phyloP scores from a whole-genome alignment of 2,329 filamentous ascomycete genomes.

The Cercospora sp. region DNA sequence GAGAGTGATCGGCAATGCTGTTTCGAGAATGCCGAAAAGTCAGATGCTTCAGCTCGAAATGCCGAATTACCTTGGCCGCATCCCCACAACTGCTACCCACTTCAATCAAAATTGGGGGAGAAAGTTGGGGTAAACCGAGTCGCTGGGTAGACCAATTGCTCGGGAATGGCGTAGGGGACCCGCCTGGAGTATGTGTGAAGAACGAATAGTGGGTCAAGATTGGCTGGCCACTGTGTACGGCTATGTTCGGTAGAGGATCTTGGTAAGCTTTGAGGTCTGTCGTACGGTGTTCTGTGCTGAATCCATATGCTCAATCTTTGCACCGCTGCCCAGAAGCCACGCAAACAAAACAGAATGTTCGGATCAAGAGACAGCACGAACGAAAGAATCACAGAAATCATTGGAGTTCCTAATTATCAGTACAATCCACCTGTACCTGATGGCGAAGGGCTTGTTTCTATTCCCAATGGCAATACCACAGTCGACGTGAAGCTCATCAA shows the following conservation, averaged over 20 bases:
- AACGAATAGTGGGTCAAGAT: not conserved
- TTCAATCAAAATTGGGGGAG: not conserved
- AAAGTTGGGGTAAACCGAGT: not conserved
- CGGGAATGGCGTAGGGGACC: not conserved
- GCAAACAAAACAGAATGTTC: not conserved
- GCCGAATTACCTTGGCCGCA: not conserved
- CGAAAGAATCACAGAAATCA: not conserved
- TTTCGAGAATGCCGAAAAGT: not conserved
- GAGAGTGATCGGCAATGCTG: not conserved
- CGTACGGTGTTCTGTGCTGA: not conserved
- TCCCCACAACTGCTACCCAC: not conserved
- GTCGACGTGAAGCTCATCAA: not conserved
- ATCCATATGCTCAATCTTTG: not conserved
- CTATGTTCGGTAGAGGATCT: not conserved
- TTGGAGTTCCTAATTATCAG: not conserved
- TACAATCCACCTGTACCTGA: not conserved
- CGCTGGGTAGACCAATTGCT: not conserved
- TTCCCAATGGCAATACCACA: not conserved
- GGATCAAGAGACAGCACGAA: constrained; percentile 1
- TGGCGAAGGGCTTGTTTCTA: not conserved
- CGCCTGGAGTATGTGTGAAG: not conserved
- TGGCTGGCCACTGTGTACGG: not conserved
- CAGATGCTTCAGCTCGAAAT: not conserved
- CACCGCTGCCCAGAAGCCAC: not conserved
- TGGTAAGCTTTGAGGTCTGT: not conserved